Conservation (phyloP, 2,329 filamentous ascomycete genomes). For the Pezicula neosporulosa region DNA sequence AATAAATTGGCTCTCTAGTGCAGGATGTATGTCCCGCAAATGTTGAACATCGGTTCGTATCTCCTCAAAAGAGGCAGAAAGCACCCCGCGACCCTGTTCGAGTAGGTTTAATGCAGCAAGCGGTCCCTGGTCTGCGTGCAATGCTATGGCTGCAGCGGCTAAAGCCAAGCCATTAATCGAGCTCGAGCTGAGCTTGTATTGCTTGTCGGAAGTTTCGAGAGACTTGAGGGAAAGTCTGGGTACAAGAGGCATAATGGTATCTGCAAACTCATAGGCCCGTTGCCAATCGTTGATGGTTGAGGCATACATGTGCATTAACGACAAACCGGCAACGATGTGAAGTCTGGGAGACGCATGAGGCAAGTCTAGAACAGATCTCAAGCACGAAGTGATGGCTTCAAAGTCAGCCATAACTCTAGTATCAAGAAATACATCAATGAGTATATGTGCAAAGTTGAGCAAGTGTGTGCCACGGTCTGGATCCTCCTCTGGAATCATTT, state of each 20-base stretch:
- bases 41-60: slow-evolving; percentile 15
- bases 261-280: slow-evolving; percentile 10
- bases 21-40: slow-evolving; percentile 4
- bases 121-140: slow-evolving; percentile 9
- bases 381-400: too few species aligned
- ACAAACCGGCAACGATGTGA: too few species aligned
- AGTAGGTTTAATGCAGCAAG: slow-evolving; percentile 16
- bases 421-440: neutral
- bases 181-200: slow-evolving; percentile 11
- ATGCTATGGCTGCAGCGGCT: slow-evolving; percentile 18
- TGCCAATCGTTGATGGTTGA: too few species aligned
- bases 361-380: too few species aligned
- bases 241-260: slow-evolving; percentile 6
- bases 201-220: slow-evolving; percentile 17
- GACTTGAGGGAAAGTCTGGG: slow-evolving; percentile 12
- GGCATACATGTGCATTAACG: too few species aligned
- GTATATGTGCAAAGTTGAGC: neutral
- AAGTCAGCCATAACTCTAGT: neutral
- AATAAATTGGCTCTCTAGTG: slow-evolving; percentile 10
- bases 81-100: slow-evolving; percentile 25
- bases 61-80: slow-evolving; percentile 17
- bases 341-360: too few species aligned
- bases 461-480: slow-evolving; percentile 2
- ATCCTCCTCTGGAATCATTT: slow-evolving; percentile 3
- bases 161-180: slow-evolving; percentile 17